A percentile compares a stretch with the other conserved stretches of the same genome.
Evolutionary conservation across 1,139 yeast species (phyloP).

Genomic region (Hansenula lynferdii): DNA sequence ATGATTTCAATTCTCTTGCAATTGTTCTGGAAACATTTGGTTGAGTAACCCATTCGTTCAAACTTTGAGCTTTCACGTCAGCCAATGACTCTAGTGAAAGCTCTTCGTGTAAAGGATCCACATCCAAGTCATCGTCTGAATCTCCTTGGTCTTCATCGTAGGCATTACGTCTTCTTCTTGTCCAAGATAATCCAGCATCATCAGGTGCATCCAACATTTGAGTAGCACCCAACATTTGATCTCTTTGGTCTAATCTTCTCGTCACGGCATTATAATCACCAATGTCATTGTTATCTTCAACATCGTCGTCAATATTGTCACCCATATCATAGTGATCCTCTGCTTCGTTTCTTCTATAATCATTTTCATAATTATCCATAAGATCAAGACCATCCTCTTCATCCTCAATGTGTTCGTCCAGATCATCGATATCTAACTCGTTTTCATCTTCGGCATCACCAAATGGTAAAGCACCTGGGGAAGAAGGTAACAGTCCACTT

Average conservation of each 20-base stretch:
- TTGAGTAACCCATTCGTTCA: constrained; percentile 91
- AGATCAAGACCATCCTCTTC: constrained; percentile 84
- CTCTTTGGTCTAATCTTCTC: constrained; percentile 72
- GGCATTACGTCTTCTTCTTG: constrained; percentile 67
- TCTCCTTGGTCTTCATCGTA: constrained; percentile 61
- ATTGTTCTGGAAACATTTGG: constrained; percentile 90
- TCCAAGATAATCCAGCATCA: constrained; percentile 73
- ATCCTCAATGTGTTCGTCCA: constrained; percentile 65
- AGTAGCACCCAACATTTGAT: constrained; percentile 44
- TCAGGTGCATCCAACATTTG: constrained; percentile 54
- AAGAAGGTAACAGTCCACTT: constrained; percentile 33
- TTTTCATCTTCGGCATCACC: constrained; percentile 42
- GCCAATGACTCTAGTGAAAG: constrained; percentile 82
- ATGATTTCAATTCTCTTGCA: constrained; percentile 85
- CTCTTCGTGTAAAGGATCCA: constrained; percentile 74
- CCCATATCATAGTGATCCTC: constrained; percentile 75
- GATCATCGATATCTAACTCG: constrained; percentile 63
- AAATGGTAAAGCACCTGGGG: constrained; percentile 45
- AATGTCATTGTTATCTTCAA: constrained; percentile 66
- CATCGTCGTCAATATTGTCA: constrained; percentile 72
- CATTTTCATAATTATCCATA: constrained; percentile 73
- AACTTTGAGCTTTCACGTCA: constrained; percentile 85
- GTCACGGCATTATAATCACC: constrained; percentile 80
- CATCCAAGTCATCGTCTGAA: constrained; percentile 46
- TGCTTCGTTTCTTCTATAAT: constrained; percentile 59